Evolutionary conservation across 2,329 filamentous ascomycete species (phyloP), one percentile per base, ranked within the genome.

Genomic region (Trichophyton verrucosum): DNA sequence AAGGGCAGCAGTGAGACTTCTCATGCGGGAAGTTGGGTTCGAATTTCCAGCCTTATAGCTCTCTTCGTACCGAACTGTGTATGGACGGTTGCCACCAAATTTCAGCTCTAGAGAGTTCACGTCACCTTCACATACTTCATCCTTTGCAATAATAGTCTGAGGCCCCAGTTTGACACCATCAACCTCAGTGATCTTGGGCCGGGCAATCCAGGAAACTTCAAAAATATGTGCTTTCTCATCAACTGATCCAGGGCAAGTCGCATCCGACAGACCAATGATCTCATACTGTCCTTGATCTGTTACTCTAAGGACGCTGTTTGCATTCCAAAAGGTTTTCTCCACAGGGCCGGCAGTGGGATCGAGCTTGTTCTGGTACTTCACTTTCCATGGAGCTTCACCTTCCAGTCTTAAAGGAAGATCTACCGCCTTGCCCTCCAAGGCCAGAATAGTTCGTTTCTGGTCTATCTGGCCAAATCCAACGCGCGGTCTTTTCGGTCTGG

Each of bases 41-140:
- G 83, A 82, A 58, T 82, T 78, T n/a, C 42, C 57, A 9, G 87
- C 81, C 67, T 86, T 88, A 68, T 89, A 86, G 57, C 82, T 84
- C 65, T 95, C 81, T 66, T 91, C 84, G 71, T 96, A 97, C 65
- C 89, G 82, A 56, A 95, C 81, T 66, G 86, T 84, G 72, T 88
- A 97, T 1, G 94, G 94, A 40, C 91, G 82, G 58, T 86, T 82
- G 83, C 90, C 92, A 71, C 82, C 82, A 64, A 99, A 81, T 49
- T 82, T 81, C 59, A 99, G 78, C 68, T 96, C 91, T 60, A 96
- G 85, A 2, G 86, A 85, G 72, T 96, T 92, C 68, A 96, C 88
- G 64, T 97, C 92, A 33, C 92, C 92, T 76, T 99, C 91, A 70
- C 94, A 99, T 33, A 99, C 86, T 63, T 91, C 86, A 47, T 85